Conservation (phyloP, 768 basidiomycete species). For the Phylloporus arenicola region DNA sequence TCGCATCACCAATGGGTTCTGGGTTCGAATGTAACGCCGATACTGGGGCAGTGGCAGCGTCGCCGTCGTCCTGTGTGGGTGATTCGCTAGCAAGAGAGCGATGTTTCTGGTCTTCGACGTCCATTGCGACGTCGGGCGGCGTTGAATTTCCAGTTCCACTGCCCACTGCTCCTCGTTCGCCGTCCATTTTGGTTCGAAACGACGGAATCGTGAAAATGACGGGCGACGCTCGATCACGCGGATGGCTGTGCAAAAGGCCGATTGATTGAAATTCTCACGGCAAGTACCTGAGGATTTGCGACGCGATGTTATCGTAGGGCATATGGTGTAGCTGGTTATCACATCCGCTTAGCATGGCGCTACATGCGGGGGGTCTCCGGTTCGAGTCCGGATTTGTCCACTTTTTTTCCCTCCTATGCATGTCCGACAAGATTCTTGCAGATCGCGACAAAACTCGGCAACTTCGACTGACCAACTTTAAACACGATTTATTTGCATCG, state of each 20-base stretch:
- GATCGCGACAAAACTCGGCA: too few relatives aligned
- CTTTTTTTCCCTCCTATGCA: too few relatives aligned
- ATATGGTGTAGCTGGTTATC: constrained; percentile 39
- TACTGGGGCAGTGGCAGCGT: background rate
- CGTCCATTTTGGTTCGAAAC: constrained; percentile 21
- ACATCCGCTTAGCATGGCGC: constrained; percentile 36
- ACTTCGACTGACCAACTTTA: too few relatives aligned
- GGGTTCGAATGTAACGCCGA: constrained; percentile 3
- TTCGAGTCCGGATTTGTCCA: constrained; percentile 39
- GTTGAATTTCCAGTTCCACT: background rate
- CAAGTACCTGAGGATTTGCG: background rate
- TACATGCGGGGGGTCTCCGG: constrained; percentile 36
- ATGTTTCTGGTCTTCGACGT: constrained; percentile 15
- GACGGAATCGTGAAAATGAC: constrained; percentile 25
- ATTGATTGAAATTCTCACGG: constrained; percentile 7
- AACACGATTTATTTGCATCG: background rate
- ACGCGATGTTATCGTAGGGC: constrained; percentile 13
- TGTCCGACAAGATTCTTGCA: too few relatives aligned
- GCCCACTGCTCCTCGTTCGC: constrained; percentile 11
- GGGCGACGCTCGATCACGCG: constrained; percentile 21
- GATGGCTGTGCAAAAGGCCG: constrained; percentile 18
- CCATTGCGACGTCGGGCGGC: constrained; percentile 15
- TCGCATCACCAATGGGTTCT: constrained; percentile 8
- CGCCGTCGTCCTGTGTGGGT: constrained; percentile 2
- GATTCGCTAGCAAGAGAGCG: background rate